These are phyloP conservation scores for Hypoxylon sp. DNA, from an alignment of 2,329 filamentous ascomycete genomes.

Conservation along the genomic window DNA sequence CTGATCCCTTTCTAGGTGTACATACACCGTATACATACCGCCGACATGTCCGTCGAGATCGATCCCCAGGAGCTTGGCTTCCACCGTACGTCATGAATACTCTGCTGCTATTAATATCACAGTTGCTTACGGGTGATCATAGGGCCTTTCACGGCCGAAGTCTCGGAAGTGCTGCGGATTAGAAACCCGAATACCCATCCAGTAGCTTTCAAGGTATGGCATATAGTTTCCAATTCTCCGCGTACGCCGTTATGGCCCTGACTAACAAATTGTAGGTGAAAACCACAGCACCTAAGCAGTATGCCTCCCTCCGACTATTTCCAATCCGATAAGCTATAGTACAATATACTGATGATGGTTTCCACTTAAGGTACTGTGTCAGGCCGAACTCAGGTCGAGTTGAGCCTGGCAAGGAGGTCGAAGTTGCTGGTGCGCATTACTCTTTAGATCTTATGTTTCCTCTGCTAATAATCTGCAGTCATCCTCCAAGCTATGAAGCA, in stretches of 20 bases:
- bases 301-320: constrained; percentile 60
- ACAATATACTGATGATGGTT: constrained; percentile 42
- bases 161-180: constrained; percentile 75
- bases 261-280: constrained; percentile 79
- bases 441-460: constrained; percentile 14
- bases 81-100: constrained; percentile 76
- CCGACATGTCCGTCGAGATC: constrained; percentile 93
- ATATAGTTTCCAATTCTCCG: constrained; percentile 7
- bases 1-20: constrained; percentile 16
- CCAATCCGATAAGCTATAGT: constrained; percentile 37
- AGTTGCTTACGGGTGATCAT: constrained; percentile 45
- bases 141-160: constrained; percentile 78
- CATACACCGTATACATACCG: constrained; percentile 35
- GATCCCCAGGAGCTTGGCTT: constrained; percentile 93
- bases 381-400: constrained; percentile 97
- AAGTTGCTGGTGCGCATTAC: constrained; percentile 83
- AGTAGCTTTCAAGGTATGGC: constrained; percentile 77
- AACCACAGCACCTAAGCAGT: constrained; percentile 99
- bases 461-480: constrained; percentile 68
- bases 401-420: constrained; percentile 88
- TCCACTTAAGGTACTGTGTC: constrained; percentile 86
- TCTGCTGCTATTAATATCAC: constrained; percentile 17
- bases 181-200: constrained; percentile 74
- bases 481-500: constrained; percentile 98
- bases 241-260: constrained; percentile 22